phyloP scores from a whole-genome alignment of 257 asterid genomes.

The Salvia rosmarinus region DNA sequence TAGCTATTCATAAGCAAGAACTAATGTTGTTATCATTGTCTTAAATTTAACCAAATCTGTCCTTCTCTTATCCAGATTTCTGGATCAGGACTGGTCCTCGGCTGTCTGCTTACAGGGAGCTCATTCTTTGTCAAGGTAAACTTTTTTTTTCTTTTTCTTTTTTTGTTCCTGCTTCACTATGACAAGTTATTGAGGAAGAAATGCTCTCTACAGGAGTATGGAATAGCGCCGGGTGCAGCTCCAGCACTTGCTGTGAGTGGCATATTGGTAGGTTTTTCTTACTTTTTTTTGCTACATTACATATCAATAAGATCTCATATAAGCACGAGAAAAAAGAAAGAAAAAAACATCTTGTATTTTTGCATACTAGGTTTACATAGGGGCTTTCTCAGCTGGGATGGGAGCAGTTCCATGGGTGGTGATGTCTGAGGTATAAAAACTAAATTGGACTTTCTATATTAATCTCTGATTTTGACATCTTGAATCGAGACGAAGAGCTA shows the following conservation, averaged over 20 bases:
- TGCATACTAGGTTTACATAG: slow-evolving; percentile 65
- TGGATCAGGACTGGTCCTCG: slow-evolving; percentile 73
- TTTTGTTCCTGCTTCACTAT: too few species aligned
- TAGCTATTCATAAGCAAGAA: background rate
- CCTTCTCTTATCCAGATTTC: slow-evolving; percentile 60
- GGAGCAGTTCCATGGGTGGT: slow-evolving; percentile 99
- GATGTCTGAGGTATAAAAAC: slow-evolving; percentile 82
- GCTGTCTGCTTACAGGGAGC: slow-evolving; percentile 68
- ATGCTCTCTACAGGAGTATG: slow-evolving; percentile 57
- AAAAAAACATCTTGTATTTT: too few species aligned
- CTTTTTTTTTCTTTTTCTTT: background rate
- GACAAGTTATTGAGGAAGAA: slow-evolving; percentile 23
- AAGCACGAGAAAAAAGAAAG: background rate
- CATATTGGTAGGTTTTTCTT: slow-evolving; percentile 60
- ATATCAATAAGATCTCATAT: background rate
- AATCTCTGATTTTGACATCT: background rate
- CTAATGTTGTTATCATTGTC: background rate
- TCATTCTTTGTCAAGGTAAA: slow-evolving; percentile 89
- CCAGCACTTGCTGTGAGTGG: slow-evolving; percentile 85
- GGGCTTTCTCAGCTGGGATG: slow-evolving; percentile 87
- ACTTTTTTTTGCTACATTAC: background rate
- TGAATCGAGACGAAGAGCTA: slow-evolving; percentile 13
- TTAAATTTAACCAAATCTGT: background rate
- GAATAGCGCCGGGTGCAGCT: slow-evolving; percentile 55
- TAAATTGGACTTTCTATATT: background rate